A percentile compares a stretch with the other conserved stretches of the same genome.
Evolutionary conservation across 495 filamentous ascomycete species (phyloP).

Genomic region (Aspergillus panamensis): DNA sequence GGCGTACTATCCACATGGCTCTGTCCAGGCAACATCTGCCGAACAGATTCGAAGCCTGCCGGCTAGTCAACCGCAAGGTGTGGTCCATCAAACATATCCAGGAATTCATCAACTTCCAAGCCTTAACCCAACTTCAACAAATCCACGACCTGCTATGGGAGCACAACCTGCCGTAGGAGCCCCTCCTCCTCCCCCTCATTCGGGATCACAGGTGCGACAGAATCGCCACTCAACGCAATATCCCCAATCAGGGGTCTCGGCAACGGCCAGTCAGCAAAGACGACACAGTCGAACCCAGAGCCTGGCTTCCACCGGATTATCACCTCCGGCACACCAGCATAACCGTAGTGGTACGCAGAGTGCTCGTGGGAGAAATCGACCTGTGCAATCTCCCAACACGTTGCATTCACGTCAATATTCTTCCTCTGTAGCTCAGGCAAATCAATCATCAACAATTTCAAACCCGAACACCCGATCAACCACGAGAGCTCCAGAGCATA

Average conservation of each 20-base stretch:
- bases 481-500: background rate
- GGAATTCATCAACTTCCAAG: background rate
- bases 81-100: background rate
- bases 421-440: background rate
- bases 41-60: background rate
- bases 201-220: background rate
- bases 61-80: background rate
- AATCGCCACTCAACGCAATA: slow-evolving; percentile 1
- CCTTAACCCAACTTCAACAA: background rate
- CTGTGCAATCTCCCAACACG: background rate
- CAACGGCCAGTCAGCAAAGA: slow-evolving; percentile 12
- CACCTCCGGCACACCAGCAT: background rate
- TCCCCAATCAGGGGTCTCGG: slow-evolving; percentile 12
- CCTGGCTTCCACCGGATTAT: slow-evolving; percentile 1
- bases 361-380: slow-evolving; percentile 10
- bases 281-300: slow-evolving; percentile 14
- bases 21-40: background rate
- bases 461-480: background rate
- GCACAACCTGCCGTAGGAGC: background rate
- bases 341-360: slow-evolving; percentile 5
- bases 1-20: background rate
- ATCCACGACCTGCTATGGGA: background rate
- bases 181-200: background rate
- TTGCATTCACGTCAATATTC: background rate
- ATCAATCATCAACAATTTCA: background rate